Evolutionary conservation across 768 basidiomycete species (phyloP), one percentile per base, ranked within the genome.

Genomic region (Lentinula aciculospora): DNA sequence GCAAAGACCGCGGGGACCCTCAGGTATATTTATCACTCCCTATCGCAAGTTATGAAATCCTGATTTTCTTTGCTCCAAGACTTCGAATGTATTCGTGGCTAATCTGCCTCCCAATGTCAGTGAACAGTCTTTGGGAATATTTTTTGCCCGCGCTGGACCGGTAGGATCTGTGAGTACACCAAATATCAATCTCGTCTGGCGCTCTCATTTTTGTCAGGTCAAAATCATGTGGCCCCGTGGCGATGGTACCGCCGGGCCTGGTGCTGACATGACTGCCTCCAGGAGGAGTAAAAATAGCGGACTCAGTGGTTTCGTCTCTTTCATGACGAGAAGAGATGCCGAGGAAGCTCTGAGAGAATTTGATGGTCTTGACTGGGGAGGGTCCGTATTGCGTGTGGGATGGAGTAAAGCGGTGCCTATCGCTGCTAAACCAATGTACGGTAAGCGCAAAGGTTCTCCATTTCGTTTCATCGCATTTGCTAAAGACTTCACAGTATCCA

Each of bases 161-260:
- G 89, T 99, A 60, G 96, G 89, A 23, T 94, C 92, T 21, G 92
- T 92, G 66, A 49, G 82, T 75, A 5, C 29, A 34, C n/a, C 37
- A n/a, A 56, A 31, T 6, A 29, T 53, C 53, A 21, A 12, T 58
- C 37, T 36, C 2, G 6, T 5, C 4, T 58, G 27, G 3, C 9
- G 56, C 28, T 60, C n/a, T n/a, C 27, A 42, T 10, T 23, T 9
- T 34, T 12, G 25, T 59, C 56, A 94, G 92, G 91, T 94, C 44
- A 94, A 96, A 77, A 86, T 98, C 62, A 98, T 98, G 95, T 98
- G 94, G 94, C 96, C 95, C n/a, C 85, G 96, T 39, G 82, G 85
- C 10, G 93, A 95, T 66, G 79, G 73, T 17, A 77, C 80, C 2
- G 61, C 71, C 5, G 86, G 88, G 29, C 85, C 88, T 48, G 91